Conservation (phyloP, 495 filamentous ascomycete species). For the Neurospora sp. region DNA sequence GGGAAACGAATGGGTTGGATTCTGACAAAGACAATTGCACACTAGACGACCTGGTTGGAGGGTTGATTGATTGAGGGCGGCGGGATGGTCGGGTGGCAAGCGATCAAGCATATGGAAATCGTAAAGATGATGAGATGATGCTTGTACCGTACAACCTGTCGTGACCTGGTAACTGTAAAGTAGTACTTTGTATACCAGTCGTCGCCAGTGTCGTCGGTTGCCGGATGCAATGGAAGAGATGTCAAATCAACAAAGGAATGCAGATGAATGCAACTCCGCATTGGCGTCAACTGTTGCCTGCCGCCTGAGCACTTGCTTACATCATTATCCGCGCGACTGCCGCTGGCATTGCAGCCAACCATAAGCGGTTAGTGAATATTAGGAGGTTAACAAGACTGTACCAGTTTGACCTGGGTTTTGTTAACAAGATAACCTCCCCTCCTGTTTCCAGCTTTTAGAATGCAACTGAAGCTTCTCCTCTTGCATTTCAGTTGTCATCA, state of each 20-base stretch:
- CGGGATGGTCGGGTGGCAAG: background rate
- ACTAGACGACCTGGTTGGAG: background rate
- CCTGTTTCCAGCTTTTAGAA: no score
- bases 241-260: background rate
- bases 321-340: background rate
- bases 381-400: background rate
- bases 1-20: background rate
- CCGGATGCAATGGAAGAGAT: background rate
- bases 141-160: background rate
- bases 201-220: background rate
- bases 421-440: no score
- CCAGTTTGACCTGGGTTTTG: no score
- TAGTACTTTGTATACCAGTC: background rate
- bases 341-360: background rate
- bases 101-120: background rate
- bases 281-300: background rate
- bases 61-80: background rate
- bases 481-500: no score
- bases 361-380: background rate
- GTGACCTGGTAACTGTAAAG: background rate
- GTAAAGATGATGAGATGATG: background rate
- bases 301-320: background rate
- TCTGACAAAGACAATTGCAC: background rate
- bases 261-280: background rate
- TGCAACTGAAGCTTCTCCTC: no score